These are phyloP conservation scores for Mycena capillaripes DNA, from an alignment of 768 basidiomycete species.

Conservation along the genomic window DNA sequence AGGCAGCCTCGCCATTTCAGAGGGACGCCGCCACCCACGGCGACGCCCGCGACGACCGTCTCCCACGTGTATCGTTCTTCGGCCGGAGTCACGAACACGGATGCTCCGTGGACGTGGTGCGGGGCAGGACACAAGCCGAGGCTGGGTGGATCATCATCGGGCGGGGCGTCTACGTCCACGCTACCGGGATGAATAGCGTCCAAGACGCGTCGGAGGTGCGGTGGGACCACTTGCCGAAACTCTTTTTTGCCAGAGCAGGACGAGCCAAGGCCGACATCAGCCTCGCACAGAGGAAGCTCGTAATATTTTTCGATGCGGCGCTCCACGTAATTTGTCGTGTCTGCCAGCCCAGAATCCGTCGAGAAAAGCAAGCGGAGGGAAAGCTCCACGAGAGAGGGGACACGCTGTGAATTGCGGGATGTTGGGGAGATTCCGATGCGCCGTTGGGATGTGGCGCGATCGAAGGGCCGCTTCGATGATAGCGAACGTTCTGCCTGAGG, in stretches of 20 bases:
- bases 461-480: conserved; percentile 26
- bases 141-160: conserved; percentile 3
- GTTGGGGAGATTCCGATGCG: conserved; percentile 34
- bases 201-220: conserved; percentile 49
- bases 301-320: conserved; percentile 46
- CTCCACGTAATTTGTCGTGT: not conserved
- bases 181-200: conserved; percentile 56
- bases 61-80: conserved; percentile 82
- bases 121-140: conserved; percentile 65
- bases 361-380: conserved; percentile 22
- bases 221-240: conserved; percentile 42
- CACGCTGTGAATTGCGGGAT: conserved; percentile 12
- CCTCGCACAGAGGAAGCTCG: conserved; percentile 50
- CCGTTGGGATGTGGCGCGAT: conserved; percentile 2
- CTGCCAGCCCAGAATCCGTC: not conserved
- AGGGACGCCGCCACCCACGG: conserved; percentile 69
- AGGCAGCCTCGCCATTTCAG: conserved; percentile 79
- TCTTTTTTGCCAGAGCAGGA: conserved; percentile 29
- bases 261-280: conserved; percentile 12
- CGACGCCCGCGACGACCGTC: conserved; percentile 61
- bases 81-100: conserved; percentile 67
- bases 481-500: not conserved
- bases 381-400: conserved; percentile 29
- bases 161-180: conserved; percentile 42
- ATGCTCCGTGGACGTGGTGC: conserved; percentile 44